phyloP scores from a whole-genome alignment of 768 basidiomycete species.

The Coprinopsis marcescibilis region DNA sequence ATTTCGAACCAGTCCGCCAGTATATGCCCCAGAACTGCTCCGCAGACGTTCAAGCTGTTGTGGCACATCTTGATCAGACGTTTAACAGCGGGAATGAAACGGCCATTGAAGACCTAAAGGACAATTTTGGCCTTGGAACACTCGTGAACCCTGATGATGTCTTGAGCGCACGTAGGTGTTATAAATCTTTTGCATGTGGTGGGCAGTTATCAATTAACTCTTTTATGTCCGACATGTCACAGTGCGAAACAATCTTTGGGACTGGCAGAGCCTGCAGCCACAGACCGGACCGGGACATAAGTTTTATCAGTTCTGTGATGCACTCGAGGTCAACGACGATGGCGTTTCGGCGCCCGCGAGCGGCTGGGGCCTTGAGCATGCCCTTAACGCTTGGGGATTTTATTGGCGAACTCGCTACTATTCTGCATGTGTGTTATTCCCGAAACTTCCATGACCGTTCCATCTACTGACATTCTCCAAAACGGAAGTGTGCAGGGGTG shows the following conservation, averaged over 20 bases:
- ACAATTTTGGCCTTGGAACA: slow-evolving; percentile 50
- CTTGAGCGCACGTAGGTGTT: slow-evolving; percentile 45
- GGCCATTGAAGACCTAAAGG: slow-evolving; percentile 51
- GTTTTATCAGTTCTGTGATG: slow-evolving; percentile 64
- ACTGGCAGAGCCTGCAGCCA: slow-evolving; percentile 63
- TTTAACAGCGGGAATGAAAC: slow-evolving; percentile 38
- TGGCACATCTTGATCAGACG: slow-evolving; percentile 54
- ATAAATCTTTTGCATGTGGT: background rate
- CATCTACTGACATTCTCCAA: background rate
- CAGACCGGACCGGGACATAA: slow-evolving; percentile 35
- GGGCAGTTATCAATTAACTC: too few species aligned
- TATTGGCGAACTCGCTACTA: slow-evolving; percentile 52
- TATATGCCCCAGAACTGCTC: slow-evolving; percentile 72
- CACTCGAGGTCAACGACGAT: slow-evolving; percentile 59
- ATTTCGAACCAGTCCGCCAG: slow-evolving; percentile 66
- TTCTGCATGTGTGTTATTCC: slow-evolving; percentile 31
- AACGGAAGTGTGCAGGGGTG: slow-evolving; percentile 44
- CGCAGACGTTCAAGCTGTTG: slow-evolving; percentile 60
- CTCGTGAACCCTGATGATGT: slow-evolving; percentile 63
- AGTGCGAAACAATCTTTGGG: slow-evolving; percentile 58
- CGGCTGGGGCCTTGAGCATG: slow-evolving; percentile 61
- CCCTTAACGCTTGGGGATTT: slow-evolving; percentile 53
- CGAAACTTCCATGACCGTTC: background rate
- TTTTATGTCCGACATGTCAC: too few species aligned
- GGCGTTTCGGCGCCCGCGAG: slow-evolving; percentile 38